phyloP scores from a whole-genome alignment of 805 yeast genomes.

The Saturnispora quitensis region DNA sequence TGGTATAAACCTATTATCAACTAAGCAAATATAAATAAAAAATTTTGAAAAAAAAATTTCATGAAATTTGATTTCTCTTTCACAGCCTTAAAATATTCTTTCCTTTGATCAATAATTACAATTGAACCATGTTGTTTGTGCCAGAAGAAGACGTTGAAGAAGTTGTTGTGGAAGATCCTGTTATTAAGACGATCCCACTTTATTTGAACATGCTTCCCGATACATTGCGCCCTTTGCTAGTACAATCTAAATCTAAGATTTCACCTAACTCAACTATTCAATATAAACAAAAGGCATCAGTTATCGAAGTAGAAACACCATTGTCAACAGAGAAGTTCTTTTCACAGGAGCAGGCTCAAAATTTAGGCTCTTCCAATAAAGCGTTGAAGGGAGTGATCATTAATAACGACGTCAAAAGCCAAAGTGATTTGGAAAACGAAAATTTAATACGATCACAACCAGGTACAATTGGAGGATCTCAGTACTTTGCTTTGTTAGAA shows the following conservation, averaged over 20 bases:
- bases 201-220: conserved; percentile 26
- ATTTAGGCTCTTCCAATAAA: conserved; percentile 50
- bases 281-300: conserved; percentile 51
- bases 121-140: conserved; percentile 11
- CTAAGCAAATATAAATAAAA: not conserved
- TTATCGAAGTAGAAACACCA: conserved; percentile 71
- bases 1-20: not conserved
- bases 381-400: conserved; percentile 63
- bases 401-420: conserved; percentile 25
- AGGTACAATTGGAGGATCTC: conserved; percentile 15
- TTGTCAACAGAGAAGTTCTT: conserved; percentile 59
- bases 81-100: conserved; percentile 1
- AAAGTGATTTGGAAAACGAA: not conserved
- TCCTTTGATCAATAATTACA: not conserved
- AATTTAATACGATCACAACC: conserved; percentile 13
- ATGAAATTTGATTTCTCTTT: not conserved
- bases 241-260: conserved; percentile 50
- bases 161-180: conserved; percentile 33
- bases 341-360: conserved; percentile 52
- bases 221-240: conserved; percentile 28
- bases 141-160: conserved; percentile 9
- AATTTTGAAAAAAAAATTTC: not conserved
- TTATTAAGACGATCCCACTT: conserved; percentile 53
- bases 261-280: conserved; percentile 27
- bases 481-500: conserved; percentile 33